Conservation (phyloP, 129 eudicot species). For the Tagetes patula region DNA sequence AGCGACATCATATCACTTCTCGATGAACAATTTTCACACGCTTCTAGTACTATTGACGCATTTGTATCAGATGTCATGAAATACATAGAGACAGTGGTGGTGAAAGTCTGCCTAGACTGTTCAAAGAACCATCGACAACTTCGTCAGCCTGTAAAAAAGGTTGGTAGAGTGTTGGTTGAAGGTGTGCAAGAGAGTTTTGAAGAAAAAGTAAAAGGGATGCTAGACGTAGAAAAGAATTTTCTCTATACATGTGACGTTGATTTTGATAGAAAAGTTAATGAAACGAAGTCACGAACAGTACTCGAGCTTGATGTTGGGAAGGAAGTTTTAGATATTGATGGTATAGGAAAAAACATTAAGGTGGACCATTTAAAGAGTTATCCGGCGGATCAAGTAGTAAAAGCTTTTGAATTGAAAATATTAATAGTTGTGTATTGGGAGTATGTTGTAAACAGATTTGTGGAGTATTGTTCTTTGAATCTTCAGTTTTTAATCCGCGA, state of each 20-base stretch:
- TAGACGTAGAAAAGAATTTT: background rate
- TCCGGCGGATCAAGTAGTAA: background rate
- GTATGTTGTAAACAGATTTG: conserved; percentile 3
- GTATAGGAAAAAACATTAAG: background rate
- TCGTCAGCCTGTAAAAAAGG: background rate
- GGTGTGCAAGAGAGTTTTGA: background rate
- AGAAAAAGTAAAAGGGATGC: background rate
- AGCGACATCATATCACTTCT: background rate
- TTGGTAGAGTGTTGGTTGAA: background rate
- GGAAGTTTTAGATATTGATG: background rate
- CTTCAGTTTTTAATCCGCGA: background rate
- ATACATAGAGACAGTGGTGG: conserved; percentile 1
- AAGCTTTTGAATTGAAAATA: conserved; percentile 2
- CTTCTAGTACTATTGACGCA: background rate
- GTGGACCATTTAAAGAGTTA: background rate
- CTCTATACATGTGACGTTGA: background rate
- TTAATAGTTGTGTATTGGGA: background rate
- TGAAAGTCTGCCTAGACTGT: background rate
- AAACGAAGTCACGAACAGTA: background rate
- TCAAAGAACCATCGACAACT: background rate
- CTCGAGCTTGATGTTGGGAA: background rate
- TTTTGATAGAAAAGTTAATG: background rate
- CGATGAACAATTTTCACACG: background rate
- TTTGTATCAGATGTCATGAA: background rate
- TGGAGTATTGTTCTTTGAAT: background rate